These are phyloP conservation scores for Cymbopogon flexuosus DNA, from an alignment of 202 grass and related monocot genomes.

Conservation along the genomic window DNA sequence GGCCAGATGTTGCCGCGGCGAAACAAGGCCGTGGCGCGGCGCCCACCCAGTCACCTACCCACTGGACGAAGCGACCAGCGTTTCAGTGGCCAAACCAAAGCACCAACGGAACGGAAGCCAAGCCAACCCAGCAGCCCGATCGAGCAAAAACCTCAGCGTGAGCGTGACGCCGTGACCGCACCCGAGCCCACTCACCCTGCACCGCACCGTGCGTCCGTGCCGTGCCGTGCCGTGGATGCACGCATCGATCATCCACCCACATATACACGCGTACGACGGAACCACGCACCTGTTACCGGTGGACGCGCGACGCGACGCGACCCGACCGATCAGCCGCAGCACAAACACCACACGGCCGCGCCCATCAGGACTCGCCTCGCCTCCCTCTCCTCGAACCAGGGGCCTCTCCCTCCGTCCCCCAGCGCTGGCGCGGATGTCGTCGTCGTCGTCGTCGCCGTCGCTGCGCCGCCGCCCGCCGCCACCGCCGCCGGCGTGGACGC, in stretches of 20 bases:
- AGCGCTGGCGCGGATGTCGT: background rate
- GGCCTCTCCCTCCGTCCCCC: background rate
- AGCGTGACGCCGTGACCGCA: background rate
- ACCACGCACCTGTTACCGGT: background rate
- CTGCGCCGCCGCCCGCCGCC: slow-evolving; percentile 20
- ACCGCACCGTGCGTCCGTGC: background rate
- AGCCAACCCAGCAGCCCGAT: background rate
- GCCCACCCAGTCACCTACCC: no score
- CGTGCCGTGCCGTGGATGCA: background rate
- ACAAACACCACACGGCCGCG: background rate
- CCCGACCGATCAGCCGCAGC: background rate
- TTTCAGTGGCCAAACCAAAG: background rate
- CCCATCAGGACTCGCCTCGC: background rate
- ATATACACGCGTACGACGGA: background rate
- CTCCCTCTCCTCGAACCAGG: background rate
- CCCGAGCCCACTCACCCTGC: no score
- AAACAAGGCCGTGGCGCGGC: background rate
- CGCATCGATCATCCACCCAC: background rate
- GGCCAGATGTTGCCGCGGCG: background rate
- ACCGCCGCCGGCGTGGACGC: slow-evolving; percentile 21
- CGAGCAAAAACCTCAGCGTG: background rate
- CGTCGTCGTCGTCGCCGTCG: background rate
- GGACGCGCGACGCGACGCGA: background rate
- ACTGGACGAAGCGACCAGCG: background rate
- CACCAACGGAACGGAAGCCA: background rate